Conservation (phyloP, 176 grass and related monocot species). For the Tuctoria greenei region DNA sequence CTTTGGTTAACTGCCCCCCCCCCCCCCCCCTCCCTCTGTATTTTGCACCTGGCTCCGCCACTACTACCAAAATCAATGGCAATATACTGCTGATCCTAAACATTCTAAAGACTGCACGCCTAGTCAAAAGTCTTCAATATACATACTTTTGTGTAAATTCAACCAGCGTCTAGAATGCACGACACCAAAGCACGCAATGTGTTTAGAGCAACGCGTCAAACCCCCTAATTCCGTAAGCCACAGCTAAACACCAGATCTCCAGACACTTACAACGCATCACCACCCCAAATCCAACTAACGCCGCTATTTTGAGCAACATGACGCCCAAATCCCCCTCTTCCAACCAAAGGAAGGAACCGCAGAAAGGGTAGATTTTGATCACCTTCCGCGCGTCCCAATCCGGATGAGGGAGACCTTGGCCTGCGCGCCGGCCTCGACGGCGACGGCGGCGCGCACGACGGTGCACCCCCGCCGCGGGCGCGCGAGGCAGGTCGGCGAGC, state of each 20-base stretch:
- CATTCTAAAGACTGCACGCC: slow-evolving; percentile 15
- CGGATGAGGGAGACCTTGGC: slow-evolving; percentile 80
- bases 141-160: background rate
- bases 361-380: slow-evolving; percentile 30
- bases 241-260: background rate
- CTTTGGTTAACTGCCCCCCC: too few species aligned
- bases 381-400: slow-evolving; percentile 96
- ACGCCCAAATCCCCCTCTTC: background rate
- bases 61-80: slow-evolving; percentile 20
- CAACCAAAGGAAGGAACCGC: background rate
- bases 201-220: slow-evolving; percentile 16
- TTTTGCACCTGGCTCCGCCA: background rate
- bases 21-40: too few species aligned
- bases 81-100: slow-evolving; percentile 10
- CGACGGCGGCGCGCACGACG: slow-evolving; percentile 57
- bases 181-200: background rate
- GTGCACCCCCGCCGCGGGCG: slow-evolving; percentile 32
- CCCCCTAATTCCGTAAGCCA: background rate
- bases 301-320: slow-evolving; percentile 17
- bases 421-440: slow-evolving; percentile 70
- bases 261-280: background rate
- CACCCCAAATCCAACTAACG: slow-evolving; percentile 32
- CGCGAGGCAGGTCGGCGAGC: slow-evolving; percentile 46
- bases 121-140: slow-evolving; percentile 2
- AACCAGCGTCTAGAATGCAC: background rate